phyloP scores from a whole-genome alignment of 1,139 yeast genomes.

The Yamadazyma membranifaciens region DNA sequence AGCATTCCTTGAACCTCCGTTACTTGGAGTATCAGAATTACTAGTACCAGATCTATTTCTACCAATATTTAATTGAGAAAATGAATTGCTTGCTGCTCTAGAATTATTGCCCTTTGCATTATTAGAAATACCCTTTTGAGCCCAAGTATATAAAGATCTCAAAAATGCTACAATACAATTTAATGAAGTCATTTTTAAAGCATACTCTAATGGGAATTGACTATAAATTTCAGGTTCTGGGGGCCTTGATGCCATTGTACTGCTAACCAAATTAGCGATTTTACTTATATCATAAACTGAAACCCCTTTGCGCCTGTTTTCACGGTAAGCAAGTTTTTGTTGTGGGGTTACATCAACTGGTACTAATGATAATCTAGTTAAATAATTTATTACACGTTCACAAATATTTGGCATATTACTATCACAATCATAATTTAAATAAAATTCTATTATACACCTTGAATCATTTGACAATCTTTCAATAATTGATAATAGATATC shows the following conservation, averaged over 20 bases:
- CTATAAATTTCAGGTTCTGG: conserved; percentile 58
- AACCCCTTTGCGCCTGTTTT: conserved; percentile 56
- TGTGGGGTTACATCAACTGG: conserved; percentile 70
- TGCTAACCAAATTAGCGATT: conserved; percentile 74
- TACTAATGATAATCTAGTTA: conserved; percentile 70
- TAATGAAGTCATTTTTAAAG: conserved; percentile 78
- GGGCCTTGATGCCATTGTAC: conserved; percentile 59
- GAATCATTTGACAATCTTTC: conserved; percentile 87
- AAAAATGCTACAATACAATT: conserved; percentile 80
- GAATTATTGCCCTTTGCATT: not conserved
- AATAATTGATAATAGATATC: conserved; percentile 75
- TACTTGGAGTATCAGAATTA: conserved; percentile 36
- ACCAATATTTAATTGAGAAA: conserved; percentile 20
- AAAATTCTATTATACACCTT: conserved; percentile 85
- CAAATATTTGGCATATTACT: conserved; percentile 79
- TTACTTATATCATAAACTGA: conserved; percentile 74
- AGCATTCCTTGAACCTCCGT: conserved; percentile 21
- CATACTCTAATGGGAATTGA: conserved; percentile 73
- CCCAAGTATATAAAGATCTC: conserved; percentile 83
- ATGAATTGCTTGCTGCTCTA: conserved; percentile 12
- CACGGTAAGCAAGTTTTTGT: conserved; percentile 67
- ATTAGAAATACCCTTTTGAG: conserved; percentile 61
- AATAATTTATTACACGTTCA: conserved; percentile 75
- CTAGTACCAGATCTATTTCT: conserved; percentile 43
- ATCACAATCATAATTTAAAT: conserved; percentile 94